phyloP scores from a whole-genome alignment of 73 alveolate species.

The Breviolum minutum region DNA sequence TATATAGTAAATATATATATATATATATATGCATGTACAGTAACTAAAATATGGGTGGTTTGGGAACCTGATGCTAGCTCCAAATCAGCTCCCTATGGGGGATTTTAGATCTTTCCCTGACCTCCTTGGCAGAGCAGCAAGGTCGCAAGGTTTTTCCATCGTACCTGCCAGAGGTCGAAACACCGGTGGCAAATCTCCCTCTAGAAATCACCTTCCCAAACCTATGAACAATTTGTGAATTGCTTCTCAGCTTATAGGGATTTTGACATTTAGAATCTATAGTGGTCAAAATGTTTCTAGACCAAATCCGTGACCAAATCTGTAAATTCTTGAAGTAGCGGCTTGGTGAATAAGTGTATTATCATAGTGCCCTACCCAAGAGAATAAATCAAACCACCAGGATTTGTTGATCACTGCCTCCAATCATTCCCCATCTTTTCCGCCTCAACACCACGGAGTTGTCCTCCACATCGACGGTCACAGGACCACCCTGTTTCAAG shows the following conservation, averaged over 20 bases:
- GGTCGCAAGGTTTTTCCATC: constrained; percentile 45
- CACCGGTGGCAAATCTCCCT: background rate
- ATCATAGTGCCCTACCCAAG: no score
- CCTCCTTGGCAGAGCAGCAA: constrained; percentile 22
- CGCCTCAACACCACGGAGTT: constrained; percentile 41
- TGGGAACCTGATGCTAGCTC: background rate
- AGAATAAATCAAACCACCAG: background rate
- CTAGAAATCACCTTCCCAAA: no score
- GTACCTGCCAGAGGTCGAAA: background rate
- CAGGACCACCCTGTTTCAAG: constrained; percentile 39
- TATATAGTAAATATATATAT: background rate
- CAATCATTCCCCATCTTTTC: background rate
- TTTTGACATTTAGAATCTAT: background rate
- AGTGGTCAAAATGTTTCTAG: background rate
- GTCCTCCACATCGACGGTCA: constrained; percentile 48
- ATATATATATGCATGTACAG: background rate
- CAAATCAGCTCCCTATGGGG: no score
- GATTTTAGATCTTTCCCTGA: no score
- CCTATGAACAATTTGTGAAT: no score
- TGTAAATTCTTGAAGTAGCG: no score
- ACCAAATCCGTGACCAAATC: no score
- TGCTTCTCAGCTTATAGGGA: no score
- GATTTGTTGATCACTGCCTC: background rate
- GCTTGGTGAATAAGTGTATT: no score
- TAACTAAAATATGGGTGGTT: background rate